phyloP scores from a whole-genome alignment of 2,329 filamentous ascomycete species.

The Sclerotinia sclerotiorum region DNA sequence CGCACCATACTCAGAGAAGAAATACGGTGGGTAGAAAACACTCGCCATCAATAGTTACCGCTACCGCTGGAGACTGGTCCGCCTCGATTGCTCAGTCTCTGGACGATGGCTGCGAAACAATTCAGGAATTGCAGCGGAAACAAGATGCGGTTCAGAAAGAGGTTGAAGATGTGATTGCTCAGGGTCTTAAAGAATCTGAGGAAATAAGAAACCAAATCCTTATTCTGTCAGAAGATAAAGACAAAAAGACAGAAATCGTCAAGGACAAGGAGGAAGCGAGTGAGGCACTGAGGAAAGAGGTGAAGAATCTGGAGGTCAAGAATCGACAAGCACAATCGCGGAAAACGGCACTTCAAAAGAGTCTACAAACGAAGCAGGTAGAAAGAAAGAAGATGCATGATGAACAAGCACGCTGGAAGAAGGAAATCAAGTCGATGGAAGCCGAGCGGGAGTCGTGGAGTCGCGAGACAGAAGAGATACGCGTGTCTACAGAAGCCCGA shows the following conservation, averaged over 20 bases:
- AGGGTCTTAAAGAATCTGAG: slow-evolving; percentile 69
- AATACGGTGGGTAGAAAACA: slow-evolving; percentile 63
- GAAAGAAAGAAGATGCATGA: slow-evolving; percentile 70
- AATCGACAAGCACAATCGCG: slow-evolving; percentile 80
- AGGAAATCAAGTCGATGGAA: slow-evolving; percentile 60
- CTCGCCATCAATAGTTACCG: slow-evolving; percentile 63
- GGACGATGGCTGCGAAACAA: slow-evolving; percentile 62
- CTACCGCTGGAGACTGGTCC: slow-evolving; percentile 34
- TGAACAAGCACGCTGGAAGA: slow-evolving; percentile 67
- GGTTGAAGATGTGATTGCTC: slow-evolving; percentile 72
- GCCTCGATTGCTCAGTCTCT: slow-evolving; percentile 44
- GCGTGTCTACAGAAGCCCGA: slow-evolving; percentile 53
- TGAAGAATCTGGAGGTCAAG: slow-evolving; percentile 74
- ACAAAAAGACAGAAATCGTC: slow-evolving; percentile 71
- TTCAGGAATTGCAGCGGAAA: slow-evolving; percentile 77
- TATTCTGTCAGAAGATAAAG: slow-evolving; percentile 73
- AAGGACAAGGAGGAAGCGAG: slow-evolving; percentile 92
- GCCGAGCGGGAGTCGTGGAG: slow-evolving; percentile 55
- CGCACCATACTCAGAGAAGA: slow-evolving; percentile 55
- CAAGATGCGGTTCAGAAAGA: slow-evolving; percentile 80
- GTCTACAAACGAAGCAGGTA: slow-evolving; percentile 65
- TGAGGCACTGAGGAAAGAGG: slow-evolving; percentile 76
- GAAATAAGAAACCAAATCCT: slow-evolving; percentile 66
- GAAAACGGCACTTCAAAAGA: slow-evolving; percentile 73
- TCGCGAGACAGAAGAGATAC: slow-evolving; percentile 52